Evolutionary conservation across 805 yeast genomes (phyloP).

Genomic region (Cyberlindnera maritima): DNA sequence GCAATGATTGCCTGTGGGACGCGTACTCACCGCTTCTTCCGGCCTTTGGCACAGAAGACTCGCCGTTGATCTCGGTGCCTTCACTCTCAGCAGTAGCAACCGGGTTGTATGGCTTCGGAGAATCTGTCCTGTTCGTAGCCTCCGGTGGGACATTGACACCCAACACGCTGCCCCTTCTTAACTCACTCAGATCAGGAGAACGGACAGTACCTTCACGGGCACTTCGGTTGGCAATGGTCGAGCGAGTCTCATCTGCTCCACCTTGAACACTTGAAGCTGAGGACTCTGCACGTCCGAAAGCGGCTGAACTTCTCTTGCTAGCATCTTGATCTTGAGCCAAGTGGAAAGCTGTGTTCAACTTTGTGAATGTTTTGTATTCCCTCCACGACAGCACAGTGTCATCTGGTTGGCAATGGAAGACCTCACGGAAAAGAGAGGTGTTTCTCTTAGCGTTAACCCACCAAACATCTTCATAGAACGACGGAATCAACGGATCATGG

Average conservation of each 20-base stretch:
- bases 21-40: constrained; percentile 38
- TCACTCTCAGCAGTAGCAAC: not conserved
- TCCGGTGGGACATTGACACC: constrained; percentile 8
- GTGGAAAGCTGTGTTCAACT: constrained; percentile 55
- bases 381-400: constrained; percentile 87
- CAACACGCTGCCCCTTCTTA: constrained; percentile 12
- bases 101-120: not conserved
- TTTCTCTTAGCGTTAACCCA: constrained; percentile 77
- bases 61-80: not conserved
- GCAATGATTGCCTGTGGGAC: constrained; percentile 28
- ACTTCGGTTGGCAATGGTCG: not conserved
- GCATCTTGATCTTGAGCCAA: constrained; percentile 31
- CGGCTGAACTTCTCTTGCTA: constrained; percentile 9
- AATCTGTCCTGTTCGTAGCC: not conserved
- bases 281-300: not conserved
- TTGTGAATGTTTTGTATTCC: constrained; percentile 73
- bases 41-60: constrained; percentile 22
- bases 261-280: not conserved
- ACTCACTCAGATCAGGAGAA: constrained; percentile 9
- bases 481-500: constrained; percentile 81
- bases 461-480: constrained; percentile 86
- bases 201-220: constrained; percentile 11
- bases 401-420: constrained; percentile 95
- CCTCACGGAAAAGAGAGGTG: constrained; percentile 74
- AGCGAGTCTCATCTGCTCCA: not conserved